Evolutionary conservation across 805 yeast species (phyloP).

Genomic region (Candida orba): DNA sequence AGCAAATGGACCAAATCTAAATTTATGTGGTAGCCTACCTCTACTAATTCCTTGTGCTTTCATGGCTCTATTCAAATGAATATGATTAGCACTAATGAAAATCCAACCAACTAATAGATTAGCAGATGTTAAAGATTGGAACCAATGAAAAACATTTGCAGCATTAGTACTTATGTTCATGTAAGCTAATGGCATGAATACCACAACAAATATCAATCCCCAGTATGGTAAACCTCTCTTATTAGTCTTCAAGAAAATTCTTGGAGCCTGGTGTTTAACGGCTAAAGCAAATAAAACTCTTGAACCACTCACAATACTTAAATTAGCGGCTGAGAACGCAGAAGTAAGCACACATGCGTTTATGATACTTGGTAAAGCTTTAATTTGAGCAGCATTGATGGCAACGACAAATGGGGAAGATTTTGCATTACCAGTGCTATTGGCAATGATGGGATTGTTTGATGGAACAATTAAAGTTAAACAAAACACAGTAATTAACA

Average conservation of each 20-base stretch:
- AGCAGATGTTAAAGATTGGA: slow-evolving; percentile 27
- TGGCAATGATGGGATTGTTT: slow-evolving; percentile 23
- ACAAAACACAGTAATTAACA: slow-evolving; percentile 25
- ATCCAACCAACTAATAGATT: slow-evolving; percentile 27
- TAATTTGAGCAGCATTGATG: slow-evolving; percentile 39
- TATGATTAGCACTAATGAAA: slow-evolving; percentile 25
- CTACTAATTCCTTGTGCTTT: slow-evolving; percentile 32
- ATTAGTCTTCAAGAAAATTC: slow-evolving; percentile 25
- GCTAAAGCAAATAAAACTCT: slow-evolving; percentile 31
- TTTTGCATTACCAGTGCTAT: slow-evolving; percentile 24
- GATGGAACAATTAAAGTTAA: slow-evolving; percentile 28
- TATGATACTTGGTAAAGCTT: slow-evolving; percentile 29
- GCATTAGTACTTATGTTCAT: slow-evolving; percentile 23
- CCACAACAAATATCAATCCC: slow-evolving; percentile 22
- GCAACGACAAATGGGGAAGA: slow-evolving; percentile 36
- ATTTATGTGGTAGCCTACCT: slow-evolving; percentile 27
- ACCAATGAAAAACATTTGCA: slow-evolving; percentile 28
- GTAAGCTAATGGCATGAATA: slow-evolving; percentile 29
- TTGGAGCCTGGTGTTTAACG: slow-evolving; percentile 31
- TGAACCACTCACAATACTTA: slow-evolving; percentile 23
- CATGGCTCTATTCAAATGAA: slow-evolving; percentile 27
- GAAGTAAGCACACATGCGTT: slow-evolving; percentile 34
- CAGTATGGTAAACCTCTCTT: slow-evolving; percentile 29
- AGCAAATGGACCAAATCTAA: slow-evolving; percentile 21
- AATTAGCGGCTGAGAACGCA: slow-evolving; percentile 33